Percentiles rank a stretch among this genome's conserved stretches.
Evolutionary conservation across 2,329 filamentous ascomycete genomes (phyloP).

Genomic region (Colletotrichum sp.): DNA sequence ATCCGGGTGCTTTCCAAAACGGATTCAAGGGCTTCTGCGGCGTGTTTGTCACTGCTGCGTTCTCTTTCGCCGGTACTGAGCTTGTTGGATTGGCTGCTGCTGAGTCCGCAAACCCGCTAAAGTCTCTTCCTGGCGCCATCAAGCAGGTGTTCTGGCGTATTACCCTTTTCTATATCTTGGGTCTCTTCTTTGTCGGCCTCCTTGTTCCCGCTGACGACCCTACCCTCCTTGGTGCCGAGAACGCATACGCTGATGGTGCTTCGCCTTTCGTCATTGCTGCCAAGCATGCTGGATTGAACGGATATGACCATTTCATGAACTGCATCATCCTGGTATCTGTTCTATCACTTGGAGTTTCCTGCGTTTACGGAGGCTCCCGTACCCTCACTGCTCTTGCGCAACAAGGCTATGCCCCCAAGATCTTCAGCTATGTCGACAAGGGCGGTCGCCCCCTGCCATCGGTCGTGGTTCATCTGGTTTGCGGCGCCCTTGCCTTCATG

Average conservation of each 20-base stretch:
- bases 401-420: constrained; percentile 61
- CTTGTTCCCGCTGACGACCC: constrained; percentile 51
- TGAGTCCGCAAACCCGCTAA: constrained; percentile 72
- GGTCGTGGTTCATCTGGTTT: constrained; percentile 49
- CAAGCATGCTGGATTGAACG: constrained; percentile 52
- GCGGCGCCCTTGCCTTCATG: constrained; percentile 57
- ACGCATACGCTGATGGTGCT: constrained; percentile 23
- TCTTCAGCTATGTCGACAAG: constrained; percentile 63
- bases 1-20: constrained; percentile 66
- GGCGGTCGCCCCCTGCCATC: constrained; percentile 60
- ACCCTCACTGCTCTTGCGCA: constrained; percentile 64
- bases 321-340: constrained; percentile 64
- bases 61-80: constrained; percentile 76
- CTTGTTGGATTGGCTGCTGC: constrained; percentile 77
- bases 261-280: constrained; percentile 66
- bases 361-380: constrained; percentile 64
- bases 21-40: constrained; percentile 78
- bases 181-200: constrained; percentile 57
- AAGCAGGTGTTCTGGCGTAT: constrained; percentile 76
- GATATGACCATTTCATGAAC: constrained; percentile 64
- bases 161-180: constrained; percentile 59
- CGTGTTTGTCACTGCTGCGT: constrained; percentile 76
- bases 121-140: constrained; percentile 79
- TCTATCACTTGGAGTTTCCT: constrained; percentile 62
- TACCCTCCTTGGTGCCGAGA: constrained; percentile 35